These are phyloP conservation scores for Onygenales sp. DNA, from an alignment of 2,329 filamentous ascomycete species.

Conservation along the genomic window DNA sequence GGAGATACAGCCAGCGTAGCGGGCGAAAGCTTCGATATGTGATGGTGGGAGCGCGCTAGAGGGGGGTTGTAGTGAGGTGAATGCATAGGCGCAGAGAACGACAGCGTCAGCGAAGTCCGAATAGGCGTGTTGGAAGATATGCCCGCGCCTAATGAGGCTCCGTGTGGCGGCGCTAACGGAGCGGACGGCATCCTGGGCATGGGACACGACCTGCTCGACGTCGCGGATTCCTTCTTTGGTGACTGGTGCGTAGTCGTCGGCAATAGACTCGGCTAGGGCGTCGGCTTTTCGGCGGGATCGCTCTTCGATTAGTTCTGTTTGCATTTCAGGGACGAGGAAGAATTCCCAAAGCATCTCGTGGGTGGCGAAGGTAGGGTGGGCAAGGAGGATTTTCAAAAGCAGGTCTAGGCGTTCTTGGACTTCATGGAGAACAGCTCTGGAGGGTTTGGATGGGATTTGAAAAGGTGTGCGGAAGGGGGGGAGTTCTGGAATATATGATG, in stretches of 20 bases:
- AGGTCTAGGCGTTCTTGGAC: constrained; percentile 78
- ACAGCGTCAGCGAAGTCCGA: constrained; percentile 39
- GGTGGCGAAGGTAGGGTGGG: constrained; percentile 84
- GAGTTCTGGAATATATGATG: constrained; percentile 83
- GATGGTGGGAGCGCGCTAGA: constrained; percentile 55
- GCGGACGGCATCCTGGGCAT: constrained; percentile 82
- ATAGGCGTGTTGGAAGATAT: constrained; percentile 57
- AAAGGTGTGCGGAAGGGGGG: constrained; percentile 75
- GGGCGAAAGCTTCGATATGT: constrained; percentile 62
- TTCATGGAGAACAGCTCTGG: constrained; percentile 74
- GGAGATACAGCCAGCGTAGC: constrained; percentile 57
- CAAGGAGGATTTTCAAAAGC: constrained; percentile 76
- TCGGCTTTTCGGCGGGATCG: constrained; percentile 80
- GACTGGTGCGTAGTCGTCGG: constrained; percentile 80
- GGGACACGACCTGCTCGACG: constrained; percentile 85
- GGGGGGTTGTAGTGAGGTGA: constrained; percentile 41
- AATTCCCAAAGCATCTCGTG: constrained; percentile 99
- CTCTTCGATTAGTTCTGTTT: constrained; percentile 80
- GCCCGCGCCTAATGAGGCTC: constrained; percentile 70
- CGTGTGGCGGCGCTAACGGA: constrained; percentile 75
- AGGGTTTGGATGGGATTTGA: constrained; percentile 86
- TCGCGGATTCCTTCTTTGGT: constrained; percentile 62
- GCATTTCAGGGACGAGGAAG: constrained; percentile 89
- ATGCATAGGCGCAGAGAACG: constrained; percentile 32
- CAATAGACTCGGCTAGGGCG: constrained; percentile 69